Evolutionary conservation across 148 eudicot genomes (phyloP).

Genomic region (Limonium bicolor): DNA sequence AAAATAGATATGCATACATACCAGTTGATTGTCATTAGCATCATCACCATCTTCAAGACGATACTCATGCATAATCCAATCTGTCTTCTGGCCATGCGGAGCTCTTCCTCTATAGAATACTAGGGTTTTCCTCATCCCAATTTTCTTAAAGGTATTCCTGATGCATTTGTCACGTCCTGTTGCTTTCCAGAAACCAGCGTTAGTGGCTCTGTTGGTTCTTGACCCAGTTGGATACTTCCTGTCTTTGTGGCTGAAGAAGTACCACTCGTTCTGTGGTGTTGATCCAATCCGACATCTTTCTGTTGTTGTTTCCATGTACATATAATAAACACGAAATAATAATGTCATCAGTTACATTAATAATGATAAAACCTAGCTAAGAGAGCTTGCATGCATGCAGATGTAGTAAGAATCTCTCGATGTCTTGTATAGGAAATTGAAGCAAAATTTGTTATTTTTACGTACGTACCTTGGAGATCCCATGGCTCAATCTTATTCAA

Average conservation of each 20-base stretch:
- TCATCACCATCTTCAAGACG: conserved; percentile 67
- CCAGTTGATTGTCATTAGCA: conserved; percentile 21
- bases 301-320: conserved; percentile 6
- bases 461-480: conserved; percentile 72
- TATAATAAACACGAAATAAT: background rate
- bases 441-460: too few species aligned
- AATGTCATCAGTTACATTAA: background rate
- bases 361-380: background rate
- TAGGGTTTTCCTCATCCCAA: conserved; percentile 90
- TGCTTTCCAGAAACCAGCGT: conserved; percentile 96
- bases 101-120: conserved; percentile 91
- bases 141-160: conserved; percentile 61
- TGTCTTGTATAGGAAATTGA: background rate
- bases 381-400: background rate
- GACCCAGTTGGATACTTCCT: conserved; percentile 92
- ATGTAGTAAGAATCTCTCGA: background rate
- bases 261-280: conserved; percentile 88
- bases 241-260: conserved; percentile 90
- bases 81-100: conserved; percentile 91
- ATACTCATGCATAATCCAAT: conserved; percentile 98
- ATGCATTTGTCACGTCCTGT: conserved; percentile 94
- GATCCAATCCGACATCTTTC: conserved; percentile 86
- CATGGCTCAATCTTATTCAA: conserved; percentile 94
- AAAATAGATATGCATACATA: conserved; percentile 6
- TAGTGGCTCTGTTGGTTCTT: conserved; percentile 84